Evolutionary conservation across 768 basidiomycete genomes (phyloP).

Genomic region (Psilocybe cyanescens): DNA sequence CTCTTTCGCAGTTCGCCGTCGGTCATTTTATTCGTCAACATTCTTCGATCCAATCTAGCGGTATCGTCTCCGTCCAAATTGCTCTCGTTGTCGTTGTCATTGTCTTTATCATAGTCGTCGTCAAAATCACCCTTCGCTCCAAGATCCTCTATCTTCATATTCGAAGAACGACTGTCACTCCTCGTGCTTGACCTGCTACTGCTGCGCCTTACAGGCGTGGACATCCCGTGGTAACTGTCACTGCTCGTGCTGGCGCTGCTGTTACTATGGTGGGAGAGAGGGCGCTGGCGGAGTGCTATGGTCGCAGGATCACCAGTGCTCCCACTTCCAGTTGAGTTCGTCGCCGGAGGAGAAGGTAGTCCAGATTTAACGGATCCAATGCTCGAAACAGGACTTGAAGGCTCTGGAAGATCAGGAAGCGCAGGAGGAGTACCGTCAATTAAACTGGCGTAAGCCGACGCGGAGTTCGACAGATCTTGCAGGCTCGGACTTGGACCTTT

Average conservation of each 20-base stretch:
- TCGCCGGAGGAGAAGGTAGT: slow-evolving; percentile 82
- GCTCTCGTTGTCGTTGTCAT: slow-evolving; percentile 34
- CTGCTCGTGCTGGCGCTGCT: slow-evolving; percentile 36
- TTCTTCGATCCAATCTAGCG: slow-evolving; percentile 46
- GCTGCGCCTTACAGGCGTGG: slow-evolving; percentile 16
- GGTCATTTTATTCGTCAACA: slow-evolving; percentile 31
- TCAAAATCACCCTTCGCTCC: slow-evolving; percentile 23
- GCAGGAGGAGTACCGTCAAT: slow-evolving; percentile 35
- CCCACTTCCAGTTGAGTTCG: slow-evolving; percentile 84
- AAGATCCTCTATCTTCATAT: slow-evolving; percentile 9
- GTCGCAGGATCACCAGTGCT: slow-evolving; percentile 67
- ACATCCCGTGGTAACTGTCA: slow-evolving; percentile 8
- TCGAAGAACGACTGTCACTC: slow-evolving; percentile 12
- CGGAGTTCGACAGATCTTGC: slow-evolving; percentile 24
- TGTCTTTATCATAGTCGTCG: slow-evolving; percentile 46
- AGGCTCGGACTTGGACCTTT: slow-evolving; percentile 25
- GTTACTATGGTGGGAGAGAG: slow-evolving; percentile 31
- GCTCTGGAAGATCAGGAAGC: slow-evolving; percentile 73
- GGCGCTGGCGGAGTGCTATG: slow-evolving; percentile 34
- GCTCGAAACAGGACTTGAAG: slow-evolving; percentile 48
- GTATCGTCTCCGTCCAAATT: slow-evolving; percentile 67
- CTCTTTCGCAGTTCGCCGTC: slow-evolving; percentile 24
- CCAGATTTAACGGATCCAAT: slow-evolving; percentile 51
- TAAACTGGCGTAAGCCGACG: slow-evolving; percentile 24
- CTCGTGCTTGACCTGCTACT: slow-evolving; percentile 19